Evolutionary conservation across 805 yeast genomes (phyloP).

Genomic region (Zygotorulaspora florentina): DNA sequence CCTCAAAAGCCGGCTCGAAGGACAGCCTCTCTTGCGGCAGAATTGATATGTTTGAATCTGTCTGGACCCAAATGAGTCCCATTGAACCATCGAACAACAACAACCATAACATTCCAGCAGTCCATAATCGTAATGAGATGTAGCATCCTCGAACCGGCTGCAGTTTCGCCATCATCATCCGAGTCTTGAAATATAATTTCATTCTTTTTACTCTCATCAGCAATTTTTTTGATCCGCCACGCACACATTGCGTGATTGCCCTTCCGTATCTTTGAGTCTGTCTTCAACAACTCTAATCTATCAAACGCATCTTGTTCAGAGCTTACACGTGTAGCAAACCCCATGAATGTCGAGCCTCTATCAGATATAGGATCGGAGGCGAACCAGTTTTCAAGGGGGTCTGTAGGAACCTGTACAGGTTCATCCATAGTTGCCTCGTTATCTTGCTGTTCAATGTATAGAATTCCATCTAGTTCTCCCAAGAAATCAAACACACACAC

Average conservation of each 20-base stretch:
- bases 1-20: conserved; percentile 51
- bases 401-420: conserved; percentile 17
- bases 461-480: conserved; percentile 56
- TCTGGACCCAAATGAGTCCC: conserved; percentile 91
- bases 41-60: conserved; percentile 87
- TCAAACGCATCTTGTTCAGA: conserved; percentile 65
- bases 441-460: conserved; percentile 36
- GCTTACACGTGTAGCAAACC: conserved; percentile 58
- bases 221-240: conserved; percentile 59
- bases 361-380: conserved; percentile 75
- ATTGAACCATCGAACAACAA: conserved; percentile 88
- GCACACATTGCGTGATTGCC: conserved; percentile 84
- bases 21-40: conserved; percentile 82
- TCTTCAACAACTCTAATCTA: conserved; percentile 47
- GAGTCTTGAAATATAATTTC: conserved; percentile 72
- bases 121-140: conserved; percentile 77
- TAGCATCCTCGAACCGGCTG: conserved; percentile 85
- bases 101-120: conserved; percentile 76
- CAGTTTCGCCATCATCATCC: conserved; percentile 96
- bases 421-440: conserved; percentile 8
- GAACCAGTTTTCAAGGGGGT: conserved; percentile 69
- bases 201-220: conserved; percentile 24
- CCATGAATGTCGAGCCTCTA: conserved; percentile 81
- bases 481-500: conserved; percentile 81
- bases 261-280: conserved; percentile 61